A percentile compares a stretch with the other conserved stretches of the same genome.
Evolutionary conservation across 179 eudicot species (phyloP).

Genomic region (Beta corolliflora): DNA sequence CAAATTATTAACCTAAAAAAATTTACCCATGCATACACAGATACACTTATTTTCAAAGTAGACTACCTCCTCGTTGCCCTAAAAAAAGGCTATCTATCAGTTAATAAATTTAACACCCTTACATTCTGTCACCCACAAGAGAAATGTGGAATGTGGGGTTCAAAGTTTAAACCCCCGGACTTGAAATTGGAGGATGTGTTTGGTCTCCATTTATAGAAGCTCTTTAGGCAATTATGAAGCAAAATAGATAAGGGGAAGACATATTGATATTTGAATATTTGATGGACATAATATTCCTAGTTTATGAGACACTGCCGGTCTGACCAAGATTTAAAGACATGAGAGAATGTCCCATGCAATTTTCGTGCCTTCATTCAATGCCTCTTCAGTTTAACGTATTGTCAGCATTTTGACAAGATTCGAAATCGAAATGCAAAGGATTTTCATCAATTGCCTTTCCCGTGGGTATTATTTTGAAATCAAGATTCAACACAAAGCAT

Average conservation of each 20-base stretch:
- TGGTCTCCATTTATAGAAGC: background rate
- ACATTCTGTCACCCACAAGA: background rate
- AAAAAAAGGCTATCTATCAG: too few species aligned
- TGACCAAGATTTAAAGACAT: slow-evolving; percentile 15
- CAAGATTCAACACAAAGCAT: background rate
- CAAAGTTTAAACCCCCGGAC: background rate
- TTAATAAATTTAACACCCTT: background rate
- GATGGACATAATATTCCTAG: background rate
- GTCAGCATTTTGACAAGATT: background rate
- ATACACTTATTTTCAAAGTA: too few species aligned
- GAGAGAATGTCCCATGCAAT: slow-evolving; percentile 25
- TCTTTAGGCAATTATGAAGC: background rate
- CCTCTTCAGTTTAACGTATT: background rate
- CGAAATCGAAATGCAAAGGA: background rate
- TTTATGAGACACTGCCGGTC: background rate
- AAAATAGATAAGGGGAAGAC: background rate
- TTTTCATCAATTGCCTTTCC: background rate
- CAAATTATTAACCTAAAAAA: too few species aligned
- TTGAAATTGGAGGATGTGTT: background rate
- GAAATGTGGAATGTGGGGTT: slow-evolving; percentile 13
- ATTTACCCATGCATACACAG: too few species aligned
- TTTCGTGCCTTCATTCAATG: slow-evolving; percentile 39
- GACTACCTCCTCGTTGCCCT: too few species aligned
- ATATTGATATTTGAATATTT: background rate
- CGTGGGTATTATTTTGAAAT: background rate